phyloP scores from a whole-genome alignment of 202 grass and related monocot genomes.

The Panicum hallii region DNA sequence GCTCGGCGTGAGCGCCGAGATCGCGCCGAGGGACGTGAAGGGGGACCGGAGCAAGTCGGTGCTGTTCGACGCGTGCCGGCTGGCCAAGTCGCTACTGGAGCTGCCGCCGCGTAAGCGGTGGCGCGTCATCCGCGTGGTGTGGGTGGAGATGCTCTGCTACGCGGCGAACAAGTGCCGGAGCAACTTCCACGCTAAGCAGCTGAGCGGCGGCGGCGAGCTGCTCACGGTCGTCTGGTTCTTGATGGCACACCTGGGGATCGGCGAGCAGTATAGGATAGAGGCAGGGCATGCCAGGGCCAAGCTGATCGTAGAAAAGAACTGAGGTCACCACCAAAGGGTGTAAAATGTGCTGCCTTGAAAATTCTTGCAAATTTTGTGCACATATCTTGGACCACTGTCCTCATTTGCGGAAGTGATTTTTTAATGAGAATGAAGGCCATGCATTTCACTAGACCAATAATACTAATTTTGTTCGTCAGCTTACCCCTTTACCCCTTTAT shows the following conservation, averaged over 20 bases:
- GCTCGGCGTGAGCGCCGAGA: constrained; percentile 47
- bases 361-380: not conserved
- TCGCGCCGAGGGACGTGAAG: constrained; percentile 57
- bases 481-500: no score
- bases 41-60: constrained; percentile 71
- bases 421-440: no score
- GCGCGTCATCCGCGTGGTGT: constrained; percentile 59
- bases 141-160: constrained; percentile 81
- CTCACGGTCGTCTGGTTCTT: constrained; percentile 67
- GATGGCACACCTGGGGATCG: constrained; percentile 75
- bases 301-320: constrained; percentile 65
- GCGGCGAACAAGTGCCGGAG: constrained; percentile 63
- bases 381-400: not conserved
- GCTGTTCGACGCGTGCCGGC: constrained; percentile 61
- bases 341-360: not conserved
- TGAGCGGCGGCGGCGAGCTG: constrained; percentile 62
- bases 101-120: constrained; percentile 47
- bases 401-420: not conserved
- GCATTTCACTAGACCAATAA: no score
- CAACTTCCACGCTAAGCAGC: constrained; percentile 73
- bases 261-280: constrained; percentile 69
- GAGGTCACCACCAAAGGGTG: constrained; percentile 2
- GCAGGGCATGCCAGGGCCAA: constrained; percentile 66
- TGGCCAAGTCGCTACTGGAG: constrained; percentile 50
- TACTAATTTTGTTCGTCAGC: no score